Evolutionary conservation across 495 filamentous ascomycete species (phyloP).

Genomic region (Stereocaulon alpinum): DNA sequence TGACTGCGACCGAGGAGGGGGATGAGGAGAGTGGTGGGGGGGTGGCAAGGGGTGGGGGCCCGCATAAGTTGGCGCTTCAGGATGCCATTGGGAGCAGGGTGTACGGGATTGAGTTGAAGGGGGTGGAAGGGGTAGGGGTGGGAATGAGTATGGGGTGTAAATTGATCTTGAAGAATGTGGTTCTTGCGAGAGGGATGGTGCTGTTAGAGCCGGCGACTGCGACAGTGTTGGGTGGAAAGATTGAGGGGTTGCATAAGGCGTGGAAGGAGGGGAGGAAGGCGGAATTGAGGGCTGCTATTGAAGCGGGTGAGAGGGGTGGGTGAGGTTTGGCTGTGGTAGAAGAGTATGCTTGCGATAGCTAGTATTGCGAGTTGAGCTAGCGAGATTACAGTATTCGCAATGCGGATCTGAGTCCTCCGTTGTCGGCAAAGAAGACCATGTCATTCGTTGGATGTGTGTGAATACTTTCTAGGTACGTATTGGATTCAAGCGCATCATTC

Average conservation of each 20-base stretch:
- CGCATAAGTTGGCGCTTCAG: slow-evolving; percentile 74
- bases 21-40: slow-evolving; percentile 27
- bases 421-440: background rate
- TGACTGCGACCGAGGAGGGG: slow-evolving; percentile 44
- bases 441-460: background rate
- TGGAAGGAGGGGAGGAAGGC: slow-evolving; percentile 69
- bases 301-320: slow-evolving; percentile 22
- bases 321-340: background rate
- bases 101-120: slow-evolving; percentile 62
- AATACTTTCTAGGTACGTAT: background rate
- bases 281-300: slow-evolving; percentile 51
- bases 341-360: background rate
- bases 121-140: slow-evolving; percentile 53
- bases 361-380: background rate
- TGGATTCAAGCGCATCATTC: background rate
- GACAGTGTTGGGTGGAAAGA: slow-evolving; percentile 71
- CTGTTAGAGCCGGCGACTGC: slow-evolving; percentile 57
- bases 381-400: background rate
- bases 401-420: background rate
- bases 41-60: slow-evolving; percentile 33
- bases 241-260: slow-evolving; percentile 64
- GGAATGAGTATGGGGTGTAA: slow-evolving; percentile 71
- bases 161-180: slow-evolving; percentile 54
- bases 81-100: slow-evolving; percentile 61
- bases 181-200: slow-evolving; percentile 66